Conservation (phyloP, 2,329 filamentous ascomycete species). For the Aureobasidium sp. region DNA sequence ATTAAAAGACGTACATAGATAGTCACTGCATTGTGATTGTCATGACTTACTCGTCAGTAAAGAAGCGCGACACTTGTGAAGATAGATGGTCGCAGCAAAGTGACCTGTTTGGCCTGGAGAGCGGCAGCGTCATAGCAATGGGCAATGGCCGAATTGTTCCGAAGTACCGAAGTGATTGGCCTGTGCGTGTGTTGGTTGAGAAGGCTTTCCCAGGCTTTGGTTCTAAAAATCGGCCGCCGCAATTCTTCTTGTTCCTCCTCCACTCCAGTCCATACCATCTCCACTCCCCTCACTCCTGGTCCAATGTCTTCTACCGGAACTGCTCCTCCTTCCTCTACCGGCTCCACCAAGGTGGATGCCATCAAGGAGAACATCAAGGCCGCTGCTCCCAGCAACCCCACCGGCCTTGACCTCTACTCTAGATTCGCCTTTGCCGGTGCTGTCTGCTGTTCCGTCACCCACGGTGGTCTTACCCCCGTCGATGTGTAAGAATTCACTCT, state of each 20-base stretch:
- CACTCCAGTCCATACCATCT: constrained; percentile 11
- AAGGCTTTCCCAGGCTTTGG: not conserved
- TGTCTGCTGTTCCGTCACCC: constrained; percentile 95
- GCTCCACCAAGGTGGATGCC: constrained; percentile 45
- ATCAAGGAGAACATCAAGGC: constrained; percentile 39
- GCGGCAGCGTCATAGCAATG: not conserved
- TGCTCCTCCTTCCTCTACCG: constrained; percentile 39
- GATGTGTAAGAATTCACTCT: constrained; percentile 81
- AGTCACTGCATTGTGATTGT: not conserved
- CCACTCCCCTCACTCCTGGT: constrained; percentile 7
- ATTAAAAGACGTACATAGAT: not conserved
- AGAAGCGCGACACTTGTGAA: not conserved
- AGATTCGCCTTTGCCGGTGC: constrained; percentile 96
- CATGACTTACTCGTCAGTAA: not conserved
- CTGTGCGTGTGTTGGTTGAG: not conserved
- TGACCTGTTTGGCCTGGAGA: not conserved
- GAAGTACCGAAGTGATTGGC: not conserved
- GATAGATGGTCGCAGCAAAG: not conserved
- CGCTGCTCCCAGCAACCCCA: constrained; percentile 45
- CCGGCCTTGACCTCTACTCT: constrained; percentile 71
- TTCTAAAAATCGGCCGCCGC: constrained; percentile 1
- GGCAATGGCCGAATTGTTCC: not conserved
- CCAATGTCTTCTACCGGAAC: constrained; percentile 26
- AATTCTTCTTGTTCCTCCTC: not conserved
- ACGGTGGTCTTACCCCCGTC: constrained; percentile 93